Evolutionary conservation across 352 stramenopile genomes (phyloP), one percentile per base, ranked within the genome.

Genomic region (Peronosclerospora sorghi): DNA sequence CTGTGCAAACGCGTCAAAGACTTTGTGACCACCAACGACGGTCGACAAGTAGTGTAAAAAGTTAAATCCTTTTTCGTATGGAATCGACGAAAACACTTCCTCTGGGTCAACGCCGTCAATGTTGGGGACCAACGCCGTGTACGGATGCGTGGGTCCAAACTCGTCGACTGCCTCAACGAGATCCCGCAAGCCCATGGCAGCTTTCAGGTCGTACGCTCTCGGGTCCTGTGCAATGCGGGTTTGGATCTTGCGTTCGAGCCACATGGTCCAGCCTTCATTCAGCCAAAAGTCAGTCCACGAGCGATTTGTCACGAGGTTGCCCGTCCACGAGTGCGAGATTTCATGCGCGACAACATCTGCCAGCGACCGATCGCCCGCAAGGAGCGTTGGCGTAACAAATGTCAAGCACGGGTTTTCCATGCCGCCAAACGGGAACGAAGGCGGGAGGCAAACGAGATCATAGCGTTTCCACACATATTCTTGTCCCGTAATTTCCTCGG

Each of bases 211-310:
- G 54, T 74, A 77, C 0, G 55, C 50, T 21, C 60, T 55, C 8
- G 64, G 63, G 24, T 77, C 65, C 30, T 62, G 47, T 13, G 65
- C 44, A 38, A 79, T 80, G 4, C 54, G 59, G 2, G 69, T 73
- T 70, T 97, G 94, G 46, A 98, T 98, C 55, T 97, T 97, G 26
- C 95, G 76, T 67, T 99, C 84, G n/a, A 98, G 76, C 78, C 94
- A 98, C 45, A 95, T 83, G 1, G 96, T 98, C 90, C 90, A 98
- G 9, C 94, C 94, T 51, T 98, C 96, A 56, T 99, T 99, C n/a
- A 99, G 65, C 94, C 94, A 98, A 60, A 98, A 98, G 59, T 98
- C 83, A 14, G 81, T 80, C 80, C 83, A 98, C 39, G 83, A 96
- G 43, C 68, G 68, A 74, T 98, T 98, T 7, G 95, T 99, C 10